Percentiles rank a stretch among this genome's conserved stretches.
Conservation (phyloP, 768 basidiomycete genomes). For the Hypholoma fasciculare region DNA sequence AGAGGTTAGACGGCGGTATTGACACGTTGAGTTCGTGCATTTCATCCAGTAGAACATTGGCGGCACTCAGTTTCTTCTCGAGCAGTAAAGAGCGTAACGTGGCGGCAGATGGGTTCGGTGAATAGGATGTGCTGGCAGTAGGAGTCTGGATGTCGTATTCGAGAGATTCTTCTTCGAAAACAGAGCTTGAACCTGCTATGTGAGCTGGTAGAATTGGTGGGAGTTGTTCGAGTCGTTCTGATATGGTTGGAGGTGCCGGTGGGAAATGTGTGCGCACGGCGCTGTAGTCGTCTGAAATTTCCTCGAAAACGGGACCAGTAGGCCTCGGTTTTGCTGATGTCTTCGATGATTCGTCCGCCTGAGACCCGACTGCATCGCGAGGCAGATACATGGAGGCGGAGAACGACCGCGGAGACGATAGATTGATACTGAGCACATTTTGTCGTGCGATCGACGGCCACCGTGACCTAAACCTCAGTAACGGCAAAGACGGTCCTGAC, state of each 20-base stretch:
- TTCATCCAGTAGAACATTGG: too few relatives aligned
- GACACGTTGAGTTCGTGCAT: too few relatives aligned
- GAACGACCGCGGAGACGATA: not conserved
- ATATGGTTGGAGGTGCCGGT: not conserved
- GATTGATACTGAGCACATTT: not conserved
- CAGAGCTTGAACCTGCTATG: not conserved
- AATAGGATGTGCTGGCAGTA: too few relatives aligned
- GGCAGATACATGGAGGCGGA: not conserved
- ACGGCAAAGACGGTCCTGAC: too few relatives aligned
- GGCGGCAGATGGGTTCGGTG: not conserved
- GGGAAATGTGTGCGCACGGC: not conserved
- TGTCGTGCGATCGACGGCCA: not conserved
- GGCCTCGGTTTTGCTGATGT: not conserved
- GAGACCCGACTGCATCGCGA: not conserved
- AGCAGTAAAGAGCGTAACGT: not conserved
- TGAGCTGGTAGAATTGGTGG: not conserved
- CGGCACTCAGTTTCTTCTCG: too few relatives aligned
- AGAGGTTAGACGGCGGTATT: not conserved
- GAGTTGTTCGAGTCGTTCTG: not conserved
- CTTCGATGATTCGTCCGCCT: not conserved
- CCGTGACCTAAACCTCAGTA: not conserved
- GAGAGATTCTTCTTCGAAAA: not conserved
- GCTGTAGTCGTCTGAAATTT: not conserved
- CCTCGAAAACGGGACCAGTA: not conserved
- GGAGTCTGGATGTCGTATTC: not conserved